Percentiles rank a stretch among this genome's conserved stretches.
phyloP scores from a whole-genome alignment of 306 rosid species.

The Leucaena leucocephala region DNA sequence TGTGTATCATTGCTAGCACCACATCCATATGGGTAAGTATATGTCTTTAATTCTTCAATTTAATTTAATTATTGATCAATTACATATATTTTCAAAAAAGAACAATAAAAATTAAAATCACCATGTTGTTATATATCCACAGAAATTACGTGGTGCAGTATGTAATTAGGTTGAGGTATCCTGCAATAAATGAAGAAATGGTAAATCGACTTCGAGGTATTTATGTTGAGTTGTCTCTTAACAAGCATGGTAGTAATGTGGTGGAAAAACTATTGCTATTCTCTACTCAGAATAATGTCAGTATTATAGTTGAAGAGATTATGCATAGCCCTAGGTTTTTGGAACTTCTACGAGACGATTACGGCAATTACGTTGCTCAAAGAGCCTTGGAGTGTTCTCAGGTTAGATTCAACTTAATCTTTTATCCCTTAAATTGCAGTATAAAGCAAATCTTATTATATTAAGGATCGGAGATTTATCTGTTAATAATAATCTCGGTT shows the following conservation, averaged over 20 bases:
- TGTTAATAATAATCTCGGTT: too few relatives aligned
- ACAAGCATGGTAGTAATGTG: slow-evolving; percentile 55
- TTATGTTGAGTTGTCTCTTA: slow-evolving; percentile 37
- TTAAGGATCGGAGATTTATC: too few relatives aligned
- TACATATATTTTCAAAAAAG: too few relatives aligned
- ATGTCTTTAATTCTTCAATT: neutral
- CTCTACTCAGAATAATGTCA: neutral
- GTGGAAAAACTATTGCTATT: slow-evolving; percentile 39
- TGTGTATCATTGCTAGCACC: slow-evolving; percentile 35
- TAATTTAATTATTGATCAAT: neutral
- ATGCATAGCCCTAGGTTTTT: slow-evolving; percentile 26
- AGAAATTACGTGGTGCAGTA: slow-evolving; percentile 59
- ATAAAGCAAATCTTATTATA: too few relatives aligned
- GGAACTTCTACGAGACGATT: slow-evolving; percentile 38
- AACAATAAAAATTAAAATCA: neutral
- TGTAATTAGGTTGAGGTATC: slow-evolving; percentile 1
- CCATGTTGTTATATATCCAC: neutral
- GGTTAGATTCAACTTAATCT: slow-evolving; percentile 33
- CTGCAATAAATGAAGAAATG: neutral
- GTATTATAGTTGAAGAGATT: slow-evolving; percentile 35
- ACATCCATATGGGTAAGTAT: slow-evolving; percentile 49
- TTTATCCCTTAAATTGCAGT: too few relatives aligned
- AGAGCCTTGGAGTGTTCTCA: slow-evolving; percentile 30
- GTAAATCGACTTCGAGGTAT: slow-evolving; percentile 12
- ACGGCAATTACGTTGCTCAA: slow-evolving; percentile 60